A percentile compares a stretch with the other conserved stretches of the same genome.
Evolutionary conservation across 2,329 filamentous ascomycete genomes (phyloP).

Genomic region (Hansfordia pulvinata): DNA sequence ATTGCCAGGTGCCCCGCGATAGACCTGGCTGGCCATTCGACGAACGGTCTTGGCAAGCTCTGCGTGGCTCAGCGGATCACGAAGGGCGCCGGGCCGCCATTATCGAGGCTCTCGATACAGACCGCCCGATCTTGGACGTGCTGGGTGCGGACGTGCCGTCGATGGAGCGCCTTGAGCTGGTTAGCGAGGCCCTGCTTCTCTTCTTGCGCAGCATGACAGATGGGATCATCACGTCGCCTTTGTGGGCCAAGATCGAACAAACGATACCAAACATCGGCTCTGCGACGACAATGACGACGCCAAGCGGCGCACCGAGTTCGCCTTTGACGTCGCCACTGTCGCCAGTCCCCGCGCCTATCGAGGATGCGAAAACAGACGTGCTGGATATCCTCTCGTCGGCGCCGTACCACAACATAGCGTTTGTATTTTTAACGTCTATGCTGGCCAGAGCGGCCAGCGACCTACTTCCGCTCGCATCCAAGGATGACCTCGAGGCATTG

Average conservation of each 20-base stretch:
- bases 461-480: constrained; percentile 26
- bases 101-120: constrained; percentile 60
- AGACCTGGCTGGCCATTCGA: constrained; percentile 46
- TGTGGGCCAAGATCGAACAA: constrained; percentile 60
- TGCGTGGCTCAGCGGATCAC: constrained; percentile 10
- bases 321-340: neutral
- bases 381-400: constrained; percentile 61
- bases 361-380: constrained; percentile 37
- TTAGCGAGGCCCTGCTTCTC: constrained; percentile 56
- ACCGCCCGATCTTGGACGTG: constrained; percentile 41
- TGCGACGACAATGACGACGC: constrained; percentile 5
- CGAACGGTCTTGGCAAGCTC: constrained; percentile 12
- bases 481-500: constrained; percentile 21
- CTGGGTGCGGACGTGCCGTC: constrained; percentile 51
- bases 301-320: no score
- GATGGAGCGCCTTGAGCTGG: constrained; percentile 57
- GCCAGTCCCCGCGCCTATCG: constrained; percentile 8
- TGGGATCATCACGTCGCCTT: constrained; percentile 55
- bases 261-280: constrained; percentile 29
- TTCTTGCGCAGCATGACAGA: constrained; percentile 68
- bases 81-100: constrained; percentile 20
- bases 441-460: constrained; percentile 41
- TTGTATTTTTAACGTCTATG: constrained; percentile 76
- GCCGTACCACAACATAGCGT: constrained; percentile 75
- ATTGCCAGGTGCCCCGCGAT: constrained; percentile 34